Conservation (phyloP, 2,329 filamentous ascomycete species). For the Cordyceps cicadae region DNA sequence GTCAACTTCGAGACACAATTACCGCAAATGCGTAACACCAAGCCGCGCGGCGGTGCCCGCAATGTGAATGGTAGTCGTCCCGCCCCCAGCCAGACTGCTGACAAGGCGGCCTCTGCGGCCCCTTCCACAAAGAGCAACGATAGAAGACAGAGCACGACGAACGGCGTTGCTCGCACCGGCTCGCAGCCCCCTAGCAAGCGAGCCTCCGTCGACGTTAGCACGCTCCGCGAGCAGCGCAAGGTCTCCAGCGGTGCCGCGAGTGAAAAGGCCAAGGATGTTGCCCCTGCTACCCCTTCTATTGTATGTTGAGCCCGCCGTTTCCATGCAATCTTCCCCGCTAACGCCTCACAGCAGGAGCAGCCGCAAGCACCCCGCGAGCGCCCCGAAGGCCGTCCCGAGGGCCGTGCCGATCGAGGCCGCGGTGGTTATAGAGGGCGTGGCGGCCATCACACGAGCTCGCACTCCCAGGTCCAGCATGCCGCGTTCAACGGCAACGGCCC, state of each 20-base stretch:
- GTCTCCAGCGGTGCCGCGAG: conserved; percentile 22
- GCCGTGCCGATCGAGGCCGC: conserved; percentile 33
- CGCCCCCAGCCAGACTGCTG: conserved; percentile 25
- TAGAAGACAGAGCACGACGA: conserved; percentile 29
- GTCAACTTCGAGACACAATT: conserved; percentile 83
- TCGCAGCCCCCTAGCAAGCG: conserved; percentile 37
- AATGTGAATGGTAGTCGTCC: conserved; percentile 32
- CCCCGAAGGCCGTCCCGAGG: conserved; percentile 31
- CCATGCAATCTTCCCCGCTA: not conserved
- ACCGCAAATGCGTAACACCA: conserved; percentile 43
- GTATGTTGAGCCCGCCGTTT: conserved; percentile 28
- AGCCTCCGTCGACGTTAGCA: conserved; percentile 32
- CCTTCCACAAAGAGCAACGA: conserved; percentile 26
- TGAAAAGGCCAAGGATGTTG: conserved; percentile 35
- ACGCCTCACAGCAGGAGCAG: conserved; percentile 18
- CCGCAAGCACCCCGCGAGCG: conserved; percentile 23
- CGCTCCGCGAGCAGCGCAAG: conserved; percentile 40
- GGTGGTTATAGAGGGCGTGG: conserved; percentile 40
- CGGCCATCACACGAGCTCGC: conserved; percentile 31
- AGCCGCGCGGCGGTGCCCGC: conserved; percentile 42
- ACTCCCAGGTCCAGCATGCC: conserved; percentile 26
- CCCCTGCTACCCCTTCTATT: conserved; percentile 22
- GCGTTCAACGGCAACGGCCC: conserved; percentile 29
- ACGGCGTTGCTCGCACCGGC: conserved; percentile 26
- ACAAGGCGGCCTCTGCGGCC: conserved; percentile 28